Evolutionary conservation across 352 stramenopile genomes (phyloP).

Genomic region (Elongisporangium undulatum): DNA sequence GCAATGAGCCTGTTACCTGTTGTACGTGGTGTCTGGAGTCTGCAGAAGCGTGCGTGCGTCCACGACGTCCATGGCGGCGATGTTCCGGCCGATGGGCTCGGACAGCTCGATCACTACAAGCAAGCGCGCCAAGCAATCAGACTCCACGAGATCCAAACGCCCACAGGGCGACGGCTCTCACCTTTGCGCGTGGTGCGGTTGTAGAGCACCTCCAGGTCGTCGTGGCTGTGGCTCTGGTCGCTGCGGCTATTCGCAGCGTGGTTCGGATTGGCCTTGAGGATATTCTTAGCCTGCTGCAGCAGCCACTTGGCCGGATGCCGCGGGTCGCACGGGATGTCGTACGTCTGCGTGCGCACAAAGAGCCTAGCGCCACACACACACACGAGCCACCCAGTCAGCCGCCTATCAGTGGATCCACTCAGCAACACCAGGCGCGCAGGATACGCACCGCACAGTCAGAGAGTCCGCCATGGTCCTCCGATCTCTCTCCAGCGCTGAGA

Average conservation of each 20-base stretch:
- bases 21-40: conserved; percentile 61
- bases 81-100: conserved; percentile 53
- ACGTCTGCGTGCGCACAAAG: conserved; percentile 77
- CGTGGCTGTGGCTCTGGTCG: conserved; percentile 10
- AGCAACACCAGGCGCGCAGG: no score
- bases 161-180: neutral
- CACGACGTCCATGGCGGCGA: conserved; percentile 74
- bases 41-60: conserved; percentile 66
- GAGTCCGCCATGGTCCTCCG: conserved; percentile 9
- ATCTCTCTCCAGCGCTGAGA: neutral
- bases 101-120: conserved; percentile 57
- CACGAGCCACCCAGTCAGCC: conserved; percentile 2
- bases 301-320: conserved; percentile 69
- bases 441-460: conserved; percentile 12
- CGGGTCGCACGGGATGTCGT: conserved; percentile 79
- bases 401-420: neutral
- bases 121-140: neutral
- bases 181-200: conserved; percentile 60
- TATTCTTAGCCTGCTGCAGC: conserved; percentile 70
- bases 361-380: conserved; percentile 25
- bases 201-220: conserved; percentile 79
- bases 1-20: conserved; percentile 30
- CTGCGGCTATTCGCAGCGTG: conserved; percentile 3
- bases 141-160: neutral
- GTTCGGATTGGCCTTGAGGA: conserved; percentile 17